These are phyloP conservation scores for Dactylis glomerata DNA, from an alignment of 176 grass and related monocot genomes.

Conservation along the genomic window DNA sequence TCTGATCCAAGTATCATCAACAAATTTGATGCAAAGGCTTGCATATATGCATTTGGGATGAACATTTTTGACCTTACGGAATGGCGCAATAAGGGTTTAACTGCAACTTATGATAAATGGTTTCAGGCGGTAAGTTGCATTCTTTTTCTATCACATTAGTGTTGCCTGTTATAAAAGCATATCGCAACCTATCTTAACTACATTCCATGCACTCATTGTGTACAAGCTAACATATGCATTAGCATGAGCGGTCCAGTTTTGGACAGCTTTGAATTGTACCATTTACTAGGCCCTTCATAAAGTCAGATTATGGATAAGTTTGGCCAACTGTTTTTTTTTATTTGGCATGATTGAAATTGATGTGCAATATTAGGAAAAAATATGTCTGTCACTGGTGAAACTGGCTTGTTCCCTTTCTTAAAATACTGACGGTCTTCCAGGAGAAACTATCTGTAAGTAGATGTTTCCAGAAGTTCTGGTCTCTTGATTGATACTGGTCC, in stretches of 20 bases:
- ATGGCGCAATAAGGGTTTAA: conserved; percentile 63
- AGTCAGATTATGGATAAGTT: neutral
- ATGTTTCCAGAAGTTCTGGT: neutral
- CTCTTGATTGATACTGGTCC: neutral
- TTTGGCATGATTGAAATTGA: neutral
- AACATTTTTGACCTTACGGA: conserved; percentile 79
- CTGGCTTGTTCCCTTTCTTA: neutral
- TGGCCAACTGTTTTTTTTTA: neutral
- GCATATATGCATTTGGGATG: conserved; percentile 74
- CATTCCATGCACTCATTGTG: neutral
- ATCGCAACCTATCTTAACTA: neutral
- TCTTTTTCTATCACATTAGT: neutral
- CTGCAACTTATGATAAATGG: conserved; percentile 56
- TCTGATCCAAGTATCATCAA: conserved; percentile 45
- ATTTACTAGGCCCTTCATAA: neutral
- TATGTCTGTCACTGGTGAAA: neutral
- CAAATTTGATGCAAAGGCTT: conserved; percentile 63
- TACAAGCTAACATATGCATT: neutral
- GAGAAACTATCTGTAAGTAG: neutral
- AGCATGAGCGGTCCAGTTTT: neutral
- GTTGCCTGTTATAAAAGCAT: neutral
- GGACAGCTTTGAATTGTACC: neutral
- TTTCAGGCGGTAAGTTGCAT: conserved; percentile 55
- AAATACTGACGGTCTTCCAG: neutral
- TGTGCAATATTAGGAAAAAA: neutral